Percentiles rank a stretch among this genome's conserved stretches.
phyloP scores from a whole-genome alignment of 2,329 filamentous ascomycete species.

The Aschersonia sp. region DNA sequence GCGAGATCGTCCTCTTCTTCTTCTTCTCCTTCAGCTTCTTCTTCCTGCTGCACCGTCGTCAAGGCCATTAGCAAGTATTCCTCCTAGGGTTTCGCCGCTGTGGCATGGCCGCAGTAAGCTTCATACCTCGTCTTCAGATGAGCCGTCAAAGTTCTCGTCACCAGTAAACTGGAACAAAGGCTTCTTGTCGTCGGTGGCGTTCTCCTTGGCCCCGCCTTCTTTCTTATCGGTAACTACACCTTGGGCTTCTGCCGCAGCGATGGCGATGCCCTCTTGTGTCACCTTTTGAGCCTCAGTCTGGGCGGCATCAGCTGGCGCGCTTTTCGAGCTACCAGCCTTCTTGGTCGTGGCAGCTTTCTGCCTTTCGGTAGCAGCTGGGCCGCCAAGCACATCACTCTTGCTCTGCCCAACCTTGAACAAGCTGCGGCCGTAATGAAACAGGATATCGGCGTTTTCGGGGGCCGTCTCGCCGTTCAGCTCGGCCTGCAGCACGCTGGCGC shows the following conservation, averaged over 20 bases:
- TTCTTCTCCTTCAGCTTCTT: constrained; percentile 29
- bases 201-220: constrained; percentile 21
- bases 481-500: constrained; percentile 79
- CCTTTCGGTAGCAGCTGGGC: constrained; percentile 50
- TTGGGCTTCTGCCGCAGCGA: constrained; percentile 24
- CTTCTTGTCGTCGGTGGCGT: constrained; percentile 37
- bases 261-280: constrained; percentile 29
- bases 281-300: constrained; percentile 26
- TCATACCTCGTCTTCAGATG: constrained; percentile 55
- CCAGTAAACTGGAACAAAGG: constrained; percentile 84
- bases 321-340: constrained; percentile 16
- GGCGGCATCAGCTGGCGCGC: constrained; percentile 18
- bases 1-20: constrained; percentile 61
- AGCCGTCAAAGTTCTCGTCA: constrained; percentile 83
- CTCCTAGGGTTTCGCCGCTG: neutral
- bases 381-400: constrained; percentile 88
- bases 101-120: neutral
- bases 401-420: constrained; percentile 87
- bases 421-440: constrained; percentile 88
- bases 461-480: constrained; percentile 86
- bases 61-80: neutral
- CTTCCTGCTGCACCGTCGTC: constrained; percentile 16
- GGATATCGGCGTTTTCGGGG: constrained; percentile 78
- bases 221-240: constrained; percentile 13
- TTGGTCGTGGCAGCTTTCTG: constrained; percentile 17